Evolutionary conservation across 441 rosid species (phyloP).

Genomic region (Biscutella laevigata): DNA sequence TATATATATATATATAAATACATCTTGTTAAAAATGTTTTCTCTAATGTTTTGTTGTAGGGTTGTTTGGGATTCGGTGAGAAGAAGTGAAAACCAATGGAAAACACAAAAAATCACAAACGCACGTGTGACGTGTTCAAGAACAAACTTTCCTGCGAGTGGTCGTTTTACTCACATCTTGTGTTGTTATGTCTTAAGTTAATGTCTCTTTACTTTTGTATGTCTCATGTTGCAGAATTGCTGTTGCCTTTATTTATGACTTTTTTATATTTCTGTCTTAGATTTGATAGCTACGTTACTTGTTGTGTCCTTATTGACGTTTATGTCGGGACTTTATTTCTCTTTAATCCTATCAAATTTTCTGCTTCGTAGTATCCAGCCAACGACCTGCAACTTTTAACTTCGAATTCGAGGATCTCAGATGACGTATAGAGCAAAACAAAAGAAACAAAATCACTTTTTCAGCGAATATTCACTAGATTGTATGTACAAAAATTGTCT

Average conservation of each 20-base stretch:
- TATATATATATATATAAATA: not conserved
- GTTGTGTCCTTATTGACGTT: conserved; percentile 11
- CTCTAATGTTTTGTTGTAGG: conserved; percentile 18
- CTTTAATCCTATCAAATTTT: conserved; percentile 17
- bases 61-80: conserved; percentile 36
- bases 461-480: conserved; percentile 17
- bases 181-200: not conserved
- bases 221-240: conserved; percentile 17
- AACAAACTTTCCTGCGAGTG: too few relatives aligned
- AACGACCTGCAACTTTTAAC: conserved; percentile 22
- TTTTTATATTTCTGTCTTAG: conserved; percentile 14
- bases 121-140: too few relatives aligned
- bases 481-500: conserved; percentile 4
- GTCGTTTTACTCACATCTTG: conserved; percentile 14
- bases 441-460: not conserved
- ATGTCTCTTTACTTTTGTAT: not conserved
- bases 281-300: conserved; percentile 25
- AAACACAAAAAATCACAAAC: conserved; percentile 17
- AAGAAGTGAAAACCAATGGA: conserved; percentile 24
- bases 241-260: conserved; percentile 24
- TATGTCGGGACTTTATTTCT: conserved; percentile 16
- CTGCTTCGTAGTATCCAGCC: too few relatives aligned
- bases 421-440: conserved; percentile 11
- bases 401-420: conserved; percentile 8
- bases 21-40: not conserved